Evolutionary conservation across 2,329 filamentous ascomycete genomes (phyloP).

Genomic region (Aspergillus phoenicis): DNA sequence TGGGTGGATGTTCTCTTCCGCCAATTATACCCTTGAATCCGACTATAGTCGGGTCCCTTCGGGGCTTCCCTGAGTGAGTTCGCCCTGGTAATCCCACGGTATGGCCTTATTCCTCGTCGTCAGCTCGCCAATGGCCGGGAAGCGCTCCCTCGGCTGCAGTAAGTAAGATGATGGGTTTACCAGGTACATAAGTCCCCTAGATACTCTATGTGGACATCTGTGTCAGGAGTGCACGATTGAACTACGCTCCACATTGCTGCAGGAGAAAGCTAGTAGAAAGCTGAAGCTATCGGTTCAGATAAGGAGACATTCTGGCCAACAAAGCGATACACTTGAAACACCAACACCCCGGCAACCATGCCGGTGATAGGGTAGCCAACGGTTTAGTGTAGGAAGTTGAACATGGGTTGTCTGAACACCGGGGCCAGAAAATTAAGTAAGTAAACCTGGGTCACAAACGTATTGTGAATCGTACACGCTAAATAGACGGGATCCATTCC

Average conservation of each 20-base stretch:
- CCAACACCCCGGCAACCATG: conserved; percentile 1
- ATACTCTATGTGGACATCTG: not conserved
- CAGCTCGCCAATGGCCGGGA: not conserved
- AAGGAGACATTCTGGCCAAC: not conserved
- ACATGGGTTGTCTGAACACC: not conserved
- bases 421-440: too few species aligned
- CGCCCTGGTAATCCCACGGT: conserved; percentile 1
- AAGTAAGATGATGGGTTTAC: not conserved
- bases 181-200: not conserved
- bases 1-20: conserved; percentile 15
- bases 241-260: not conserved
- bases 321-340: not conserved
- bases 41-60: conserved; percentile 18
- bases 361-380: not conserved
- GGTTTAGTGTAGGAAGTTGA: not conserved
- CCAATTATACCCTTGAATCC: conserved; percentile 15
- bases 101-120: not conserved
- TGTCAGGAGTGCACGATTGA: not conserved
- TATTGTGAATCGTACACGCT: not conserved
- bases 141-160: not conserved
- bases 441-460: not conserved
- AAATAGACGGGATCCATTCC: too few species aligned
- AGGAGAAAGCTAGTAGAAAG: not conserved
- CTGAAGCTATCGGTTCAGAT: not conserved
- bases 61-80: conserved; percentile 11